Evolutionary conservation across 768 basidiomycete species (phyloP), one percentile per base, ranked within the genome.

Genomic region (Boletus sp.): DNA sequence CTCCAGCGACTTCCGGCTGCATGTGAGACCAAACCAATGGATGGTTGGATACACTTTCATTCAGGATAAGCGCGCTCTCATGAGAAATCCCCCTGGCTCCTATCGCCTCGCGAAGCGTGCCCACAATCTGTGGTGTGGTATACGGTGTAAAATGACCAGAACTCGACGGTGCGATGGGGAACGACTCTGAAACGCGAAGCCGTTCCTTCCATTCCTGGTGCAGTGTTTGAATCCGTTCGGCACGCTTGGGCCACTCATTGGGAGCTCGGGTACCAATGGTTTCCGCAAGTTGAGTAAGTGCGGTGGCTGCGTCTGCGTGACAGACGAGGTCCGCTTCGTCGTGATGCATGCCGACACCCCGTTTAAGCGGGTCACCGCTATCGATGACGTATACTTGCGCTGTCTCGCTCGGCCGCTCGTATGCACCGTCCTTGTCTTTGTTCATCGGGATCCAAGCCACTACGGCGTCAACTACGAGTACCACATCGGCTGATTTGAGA

Each of bases 381-480:
- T 87, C 86, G 15, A 89, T 64, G 17, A 87, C 71, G 61, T 86
- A 87, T 1, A 89, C 76, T 30, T 76, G 71, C 0, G 85, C 80
- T 4, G 71, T 67, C 0, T 69, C 58, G 4, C 39, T 63, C 0
- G 86, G 84, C 49, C 70, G 68, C 39, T 69, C 68, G 45, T 56
- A 48, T 32, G 32, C 50, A 15, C 70, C 68, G 4, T 67, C 68
- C 52, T 66, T 68, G 54, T 67, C 72, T 35, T 78, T 77, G 52
- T 79, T 75, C 45, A 65, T 73, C 1, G 82, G 78, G 29, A 86
- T 82, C 84, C 87, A 90, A 0, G 87, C 84, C 0, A 87, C 71
- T 57, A 86, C 85, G 8, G 76, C 77, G 55, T 90, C 87, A n/a
- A 90, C 57, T 17, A 88, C 72, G 10, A 90, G 70, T 17, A 90